Evolutionary conservation across 805 yeast species (phyloP), one percentile per base, ranked within the genome.

Genomic region (Candida orba): DNA sequence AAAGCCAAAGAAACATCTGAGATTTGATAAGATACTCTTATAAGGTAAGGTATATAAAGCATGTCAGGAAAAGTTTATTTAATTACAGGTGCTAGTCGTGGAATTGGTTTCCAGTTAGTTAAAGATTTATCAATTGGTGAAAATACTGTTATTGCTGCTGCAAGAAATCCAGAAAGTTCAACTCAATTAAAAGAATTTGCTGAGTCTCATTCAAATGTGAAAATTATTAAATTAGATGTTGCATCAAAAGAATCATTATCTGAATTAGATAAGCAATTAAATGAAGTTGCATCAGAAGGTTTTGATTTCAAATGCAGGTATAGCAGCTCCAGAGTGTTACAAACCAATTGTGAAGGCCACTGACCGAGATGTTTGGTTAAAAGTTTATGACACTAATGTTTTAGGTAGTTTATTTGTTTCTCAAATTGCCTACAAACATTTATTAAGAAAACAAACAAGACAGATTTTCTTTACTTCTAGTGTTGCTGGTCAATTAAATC

Each of bases 401-500:
- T 14, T 50, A 10, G 53, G 52, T 25, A 44, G 52, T 10, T 14
- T 48, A 8, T 34, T 42, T 22, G 30, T 40, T 15, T 18, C 44
- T 8, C 27, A 44, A 25, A 25, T n/a, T 1, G 41, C 46, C 10
- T 39, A 44, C 29, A 52, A 54, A 12, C 50, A 52, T 24, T 46
- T 60, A 24, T 15, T 25, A 15, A 54, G 52, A 34, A 40, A 37
- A 20, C 18, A 46, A 4, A 46, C 53, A 27, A 55, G 51, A 34
- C 52, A 57, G 34, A 43, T 56, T 8, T 31, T 53, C n/a, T 59
- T 56, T 41, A 43, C 54, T 20, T 56, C 63, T 1, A 45, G 54
- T 24, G 14, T 34, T 14, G 58, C 49, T 9, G 65, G 54, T 9
- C 56, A 60, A 7, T 39, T 52, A 9, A 48, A 47, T 4, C 40